Evolutionary conservation across 2,329 filamentous ascomycete genomes (phyloP).

Genomic region (Ceratocystiopsis sp.): DNA sequence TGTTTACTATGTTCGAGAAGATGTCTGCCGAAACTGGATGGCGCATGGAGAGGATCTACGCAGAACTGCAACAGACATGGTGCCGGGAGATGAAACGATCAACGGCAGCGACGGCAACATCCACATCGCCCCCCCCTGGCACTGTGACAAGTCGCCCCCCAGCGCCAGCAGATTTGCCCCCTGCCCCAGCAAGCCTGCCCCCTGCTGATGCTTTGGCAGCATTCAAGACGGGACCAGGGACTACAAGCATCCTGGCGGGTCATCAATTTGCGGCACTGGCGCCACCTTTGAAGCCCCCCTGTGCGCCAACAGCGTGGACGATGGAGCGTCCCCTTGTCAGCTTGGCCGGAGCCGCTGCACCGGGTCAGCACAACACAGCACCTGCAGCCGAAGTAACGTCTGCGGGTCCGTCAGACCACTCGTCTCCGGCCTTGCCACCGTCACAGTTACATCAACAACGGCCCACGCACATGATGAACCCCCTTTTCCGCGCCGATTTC

Average conservation of each 20-base stretch:
- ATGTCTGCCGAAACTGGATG: constrained; percentile 66
- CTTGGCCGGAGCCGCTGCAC: neutral
- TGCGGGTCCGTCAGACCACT: neutral
- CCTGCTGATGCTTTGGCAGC: too few relatives aligned
- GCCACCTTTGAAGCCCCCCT: neutral
- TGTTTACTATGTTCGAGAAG: constrained; percentile 56
- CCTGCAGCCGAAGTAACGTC: neutral
- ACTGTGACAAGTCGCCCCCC: too few relatives aligned
- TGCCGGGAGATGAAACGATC: constrained; percentile 39
- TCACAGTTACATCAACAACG: neutral
- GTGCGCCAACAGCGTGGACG: neutral
- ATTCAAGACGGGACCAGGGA: too few relatives aligned
- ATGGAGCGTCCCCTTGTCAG: too few relatives aligned
- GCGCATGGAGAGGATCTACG: constrained; percentile 54
- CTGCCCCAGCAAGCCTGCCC: too few relatives aligned
- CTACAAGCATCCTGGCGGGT: too few relatives aligned
- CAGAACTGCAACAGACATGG: constrained; percentile 61
- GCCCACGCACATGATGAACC: constrained; percentile 37
- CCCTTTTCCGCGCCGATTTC: constrained; percentile 56
- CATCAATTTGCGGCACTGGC: neutral
- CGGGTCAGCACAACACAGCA: neutral
- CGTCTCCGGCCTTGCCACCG: neutral
- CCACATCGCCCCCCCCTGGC: too few relatives aligned
- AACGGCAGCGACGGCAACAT: too few relatives aligned
- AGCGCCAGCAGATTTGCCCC: too few relatives aligned